Conservation (phyloP, 139 green algal genomes). For the Trebouxia sp. region DNA sequence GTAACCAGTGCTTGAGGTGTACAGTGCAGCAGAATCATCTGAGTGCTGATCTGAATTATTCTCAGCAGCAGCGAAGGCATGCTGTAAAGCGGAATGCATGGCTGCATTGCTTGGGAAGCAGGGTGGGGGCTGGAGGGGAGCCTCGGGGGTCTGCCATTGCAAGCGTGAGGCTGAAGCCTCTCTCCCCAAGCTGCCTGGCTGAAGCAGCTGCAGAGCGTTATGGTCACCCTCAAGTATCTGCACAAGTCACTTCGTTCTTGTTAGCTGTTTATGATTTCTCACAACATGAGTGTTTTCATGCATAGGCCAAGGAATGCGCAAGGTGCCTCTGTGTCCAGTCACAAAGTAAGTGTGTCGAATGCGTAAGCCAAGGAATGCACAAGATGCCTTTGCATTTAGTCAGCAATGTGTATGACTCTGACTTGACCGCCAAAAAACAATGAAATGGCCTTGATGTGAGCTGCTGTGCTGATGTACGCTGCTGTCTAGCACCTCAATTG, state of each 20-base stretch:
- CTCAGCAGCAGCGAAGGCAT: neutral
- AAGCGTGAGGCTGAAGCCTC: neutral
- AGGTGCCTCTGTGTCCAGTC: no score
- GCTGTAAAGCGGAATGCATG: neutral
- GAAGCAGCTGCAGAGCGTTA: neutral
- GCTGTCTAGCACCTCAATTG: no score
- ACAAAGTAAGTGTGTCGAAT: no score
- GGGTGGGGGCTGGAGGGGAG: neutral
- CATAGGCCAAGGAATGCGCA: no score
- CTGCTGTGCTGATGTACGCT: no score
- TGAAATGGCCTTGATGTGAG: no score
- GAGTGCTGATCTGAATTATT: neutral
- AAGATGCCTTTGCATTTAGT: no score
- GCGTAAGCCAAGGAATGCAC: no score
- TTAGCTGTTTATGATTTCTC: no score
- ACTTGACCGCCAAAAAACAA: no score
- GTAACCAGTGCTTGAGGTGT: conserved; percentile 2
- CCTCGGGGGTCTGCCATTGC: neutral
- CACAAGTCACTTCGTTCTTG: neutral
- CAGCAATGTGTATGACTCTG: no score
- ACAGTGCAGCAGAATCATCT: neutral
- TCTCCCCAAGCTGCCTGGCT: neutral
- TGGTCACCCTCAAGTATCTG: neutral
- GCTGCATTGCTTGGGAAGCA: neutral
- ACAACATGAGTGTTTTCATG: no score